A percentile compares a stretch with the other conserved stretches of the same genome.
phyloP scores from a whole-genome alignment of 768 basidiomycete species.

The Boletus tomentosulus region DNA sequence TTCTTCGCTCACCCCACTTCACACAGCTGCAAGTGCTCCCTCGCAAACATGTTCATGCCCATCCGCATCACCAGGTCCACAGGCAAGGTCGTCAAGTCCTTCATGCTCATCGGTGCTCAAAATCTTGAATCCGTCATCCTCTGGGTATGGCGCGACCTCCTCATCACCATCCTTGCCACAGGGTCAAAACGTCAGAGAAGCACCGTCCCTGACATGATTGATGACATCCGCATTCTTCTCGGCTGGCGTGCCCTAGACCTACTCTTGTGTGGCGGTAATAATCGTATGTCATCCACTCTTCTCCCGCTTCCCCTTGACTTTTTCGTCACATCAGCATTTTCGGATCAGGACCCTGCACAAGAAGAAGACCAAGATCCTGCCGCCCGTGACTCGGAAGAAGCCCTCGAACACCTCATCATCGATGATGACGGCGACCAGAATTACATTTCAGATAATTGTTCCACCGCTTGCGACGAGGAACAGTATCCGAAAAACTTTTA shows the following conservation, averaged over 20 bases:
- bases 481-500: conserved; percentile 34
- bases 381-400: not conserved
- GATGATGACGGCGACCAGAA: conserved; percentile 33
- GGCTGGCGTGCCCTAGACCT: conserved; percentile 51
- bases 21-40: conserved; percentile 52
- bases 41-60: conserved; percentile 44
- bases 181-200: conserved; percentile 27
- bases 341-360: conserved; percentile 16
- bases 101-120: conserved; percentile 45
- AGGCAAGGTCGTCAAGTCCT: conserved; percentile 45
- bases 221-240: conserved; percentile 50
- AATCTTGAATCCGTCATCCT: conserved; percentile 44
- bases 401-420: conserved; percentile 2
- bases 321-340: not conserved
- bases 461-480: conserved; percentile 19
- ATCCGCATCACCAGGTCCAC: conserved; percentile 41
- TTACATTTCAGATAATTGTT: conserved; percentile 20
- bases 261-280: conserved; percentile 51
- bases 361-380: conserved; percentile 21
- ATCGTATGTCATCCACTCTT: conserved; percentile 28
- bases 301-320: conserved; percentile 1
- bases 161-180: conserved; percentile 49
- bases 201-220: conserved; percentile 48
- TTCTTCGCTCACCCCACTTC: conserved; percentile 1
- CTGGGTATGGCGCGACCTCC: conserved; percentile 71